phyloP scores from a whole-genome alignment of 179 eudicot species.

The Beta macrorhiza region DNA sequence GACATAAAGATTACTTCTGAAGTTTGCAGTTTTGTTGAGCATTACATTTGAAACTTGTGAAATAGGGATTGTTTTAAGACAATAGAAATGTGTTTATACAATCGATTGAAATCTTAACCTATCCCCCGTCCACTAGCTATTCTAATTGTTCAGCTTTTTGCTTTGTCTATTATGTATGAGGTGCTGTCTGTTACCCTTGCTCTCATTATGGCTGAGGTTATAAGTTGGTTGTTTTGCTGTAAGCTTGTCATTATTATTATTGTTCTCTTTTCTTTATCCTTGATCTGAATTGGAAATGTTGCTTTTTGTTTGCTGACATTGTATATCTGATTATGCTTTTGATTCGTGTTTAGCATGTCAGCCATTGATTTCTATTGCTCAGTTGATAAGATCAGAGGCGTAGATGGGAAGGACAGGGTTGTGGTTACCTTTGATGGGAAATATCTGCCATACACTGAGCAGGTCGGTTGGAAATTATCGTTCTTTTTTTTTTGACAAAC shows the following conservation, averaged over 20 bases:
- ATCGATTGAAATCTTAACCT: not conserved
- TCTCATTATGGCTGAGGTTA: not conserved
- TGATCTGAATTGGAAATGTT: not conserved
- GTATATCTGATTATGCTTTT: constrained; percentile 7
- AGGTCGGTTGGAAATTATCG: constrained; percentile 49
- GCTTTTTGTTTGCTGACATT: not conserved
- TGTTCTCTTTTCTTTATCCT: not conserved
- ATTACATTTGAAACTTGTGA: not conserved
- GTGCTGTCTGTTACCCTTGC: not conserved
- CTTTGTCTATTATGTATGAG: not conserved
- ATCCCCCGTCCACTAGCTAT: not conserved
- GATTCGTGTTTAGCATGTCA: constrained; percentile 67
- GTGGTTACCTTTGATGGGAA: constrained; percentile 88
- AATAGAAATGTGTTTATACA: not conserved
- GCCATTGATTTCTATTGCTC: constrained; percentile 97
- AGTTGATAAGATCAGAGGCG: constrained; percentile 90
- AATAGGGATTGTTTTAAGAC: not conserved
- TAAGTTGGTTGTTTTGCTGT: not conserved
- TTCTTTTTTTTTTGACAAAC: too few species aligned
- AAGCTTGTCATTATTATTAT: not conserved
- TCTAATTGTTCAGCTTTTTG: not conserved
- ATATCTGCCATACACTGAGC: constrained; percentile 78
- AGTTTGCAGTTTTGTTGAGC: not conserved
- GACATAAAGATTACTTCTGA: not conserved
- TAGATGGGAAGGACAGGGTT: constrained; percentile 88